Conservation (phyloP, 208 protist species). For the Acanthamoeba divionensis region DNA sequence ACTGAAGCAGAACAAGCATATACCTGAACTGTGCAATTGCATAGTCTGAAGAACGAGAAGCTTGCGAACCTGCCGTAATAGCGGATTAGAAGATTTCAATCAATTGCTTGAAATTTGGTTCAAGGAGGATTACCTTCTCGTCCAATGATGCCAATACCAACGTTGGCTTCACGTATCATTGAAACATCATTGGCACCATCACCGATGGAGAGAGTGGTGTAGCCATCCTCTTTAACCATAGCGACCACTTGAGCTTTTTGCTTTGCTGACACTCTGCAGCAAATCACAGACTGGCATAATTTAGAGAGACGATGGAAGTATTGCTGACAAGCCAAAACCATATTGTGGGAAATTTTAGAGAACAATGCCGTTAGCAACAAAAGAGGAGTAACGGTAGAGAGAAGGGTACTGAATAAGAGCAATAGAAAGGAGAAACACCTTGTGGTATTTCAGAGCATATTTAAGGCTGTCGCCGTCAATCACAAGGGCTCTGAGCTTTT, state of each 20-base stretch:
- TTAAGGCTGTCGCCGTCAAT: conserved; percentile 1
- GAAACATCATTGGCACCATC: conserved; percentile 84
- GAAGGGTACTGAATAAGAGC: too few relatives aligned
- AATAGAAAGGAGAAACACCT: too few relatives aligned
- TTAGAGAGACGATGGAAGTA: conserved; percentile 6
- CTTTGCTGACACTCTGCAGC: conserved; percentile 55
- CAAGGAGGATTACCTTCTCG: conserved; percentile 72
- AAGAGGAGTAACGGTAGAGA: not conserved
- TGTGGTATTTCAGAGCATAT: conserved; percentile 8
- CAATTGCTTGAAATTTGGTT: not conserved
- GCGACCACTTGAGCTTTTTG: conserved; percentile 70
- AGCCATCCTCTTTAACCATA: conserved; percentile 51
- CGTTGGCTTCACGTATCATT: conserved; percentile 81
- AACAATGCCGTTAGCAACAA: too few relatives aligned
- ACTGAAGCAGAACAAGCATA: not conserved
- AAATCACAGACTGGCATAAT: conserved; percentile 52
- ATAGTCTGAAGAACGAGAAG: conserved; percentile 76
- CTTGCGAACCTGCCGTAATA: conserved; percentile 71
- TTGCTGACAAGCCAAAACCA: too few relatives aligned
- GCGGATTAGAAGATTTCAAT: not conserved
- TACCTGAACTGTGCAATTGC: conserved; percentile 88
- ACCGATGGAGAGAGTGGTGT: conserved; percentile 75
- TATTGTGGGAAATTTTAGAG: too few relatives aligned
- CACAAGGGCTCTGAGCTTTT: not conserved
- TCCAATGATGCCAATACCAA: conserved; percentile 83